Evolutionary conservation across 2,329 filamentous ascomycete genomes (phyloP).

Genomic region (Ophiostoma australiae): DNA sequence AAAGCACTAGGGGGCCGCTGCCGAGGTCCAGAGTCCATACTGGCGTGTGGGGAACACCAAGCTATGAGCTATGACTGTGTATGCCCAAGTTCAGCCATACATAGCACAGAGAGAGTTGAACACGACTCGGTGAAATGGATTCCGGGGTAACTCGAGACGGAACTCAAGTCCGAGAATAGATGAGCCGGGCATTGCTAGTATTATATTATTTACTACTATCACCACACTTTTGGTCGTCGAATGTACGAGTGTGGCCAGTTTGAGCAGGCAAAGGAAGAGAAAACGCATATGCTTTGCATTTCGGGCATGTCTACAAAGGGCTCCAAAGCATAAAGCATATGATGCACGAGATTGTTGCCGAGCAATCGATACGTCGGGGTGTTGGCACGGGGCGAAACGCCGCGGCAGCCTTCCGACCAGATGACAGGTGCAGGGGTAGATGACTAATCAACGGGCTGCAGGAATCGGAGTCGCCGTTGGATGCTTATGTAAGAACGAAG

Average conservation of each 20-base stretch:
- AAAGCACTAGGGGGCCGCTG: conserved; percentile 13
- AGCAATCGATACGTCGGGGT: neutral
- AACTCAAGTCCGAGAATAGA: neutral
- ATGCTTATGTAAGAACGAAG: neutral
- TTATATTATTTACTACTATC: too few species aligned
- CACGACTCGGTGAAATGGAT: neutral
- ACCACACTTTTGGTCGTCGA: too few species aligned
- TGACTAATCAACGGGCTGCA: neutral
- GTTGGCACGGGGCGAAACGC: neutral
- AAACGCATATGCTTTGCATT: too few species aligned
- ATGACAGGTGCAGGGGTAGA: neutral
- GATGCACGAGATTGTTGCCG: neutral
- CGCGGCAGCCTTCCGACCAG: neutral
- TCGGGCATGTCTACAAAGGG: too few species aligned
- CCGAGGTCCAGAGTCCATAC: conserved; percentile 27
- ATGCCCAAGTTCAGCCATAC: neutral
- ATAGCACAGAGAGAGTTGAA: neutral
- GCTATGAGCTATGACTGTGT: too few species aligned
- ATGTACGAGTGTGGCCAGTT: too few species aligned
- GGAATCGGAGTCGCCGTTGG: neutral
- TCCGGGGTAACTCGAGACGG: neutral
- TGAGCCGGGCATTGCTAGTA: too few species aligned
- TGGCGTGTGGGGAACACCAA: conserved; percentile 20
- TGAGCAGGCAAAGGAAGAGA: too few species aligned
- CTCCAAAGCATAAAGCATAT: too few species aligned